Evolutionary conservation across 495 filamentous ascomycete genomes (phyloP).

Genomic region (Talaromyces wortmannii): DNA sequence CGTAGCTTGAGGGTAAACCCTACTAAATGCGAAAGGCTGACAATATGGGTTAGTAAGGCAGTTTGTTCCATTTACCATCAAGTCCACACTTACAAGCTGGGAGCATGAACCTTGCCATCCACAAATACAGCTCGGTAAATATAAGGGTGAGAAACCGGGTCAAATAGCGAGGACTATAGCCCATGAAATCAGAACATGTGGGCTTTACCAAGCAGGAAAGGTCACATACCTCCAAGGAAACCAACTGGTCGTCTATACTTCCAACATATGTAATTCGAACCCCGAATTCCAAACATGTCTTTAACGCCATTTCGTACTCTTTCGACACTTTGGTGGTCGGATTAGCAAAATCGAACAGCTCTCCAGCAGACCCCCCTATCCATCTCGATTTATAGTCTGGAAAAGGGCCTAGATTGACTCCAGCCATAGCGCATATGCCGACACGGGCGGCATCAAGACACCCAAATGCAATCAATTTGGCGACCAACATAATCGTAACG

Average conservation of each 20-base stretch:
- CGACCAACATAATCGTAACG: slow-evolving; percentile 87
- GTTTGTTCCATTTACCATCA: not conserved
- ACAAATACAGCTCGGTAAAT: slow-evolving; percentile 93
- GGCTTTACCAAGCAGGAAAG: not conserved
- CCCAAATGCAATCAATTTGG: slow-evolving; percentile 76
- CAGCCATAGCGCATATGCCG: slow-evolving; percentile 88
- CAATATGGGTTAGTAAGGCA: slow-evolving; percentile 1
- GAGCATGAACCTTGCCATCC: slow-evolving; percentile 85
- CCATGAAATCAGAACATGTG: slow-evolving; percentile 9
- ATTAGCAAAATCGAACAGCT: slow-evolving; percentile 87
- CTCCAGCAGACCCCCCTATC: slow-evolving; percentile 79
- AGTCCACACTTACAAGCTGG: slow-evolving; percentile 62
- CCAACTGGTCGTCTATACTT: slow-evolving; percentile 94
- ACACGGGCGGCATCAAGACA: slow-evolving; percentile 65
- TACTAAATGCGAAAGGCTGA: slow-evolving; percentile 75
- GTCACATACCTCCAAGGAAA: slow-evolving; percentile 69
- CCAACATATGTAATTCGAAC: slow-evolving; percentile 80
- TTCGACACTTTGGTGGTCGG: slow-evolving; percentile 74
- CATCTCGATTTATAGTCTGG: slow-evolving; percentile 75
- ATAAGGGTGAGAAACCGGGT: slow-evolving; percentile 78
- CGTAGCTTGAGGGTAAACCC: slow-evolving; percentile 90
- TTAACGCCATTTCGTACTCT: slow-evolving; percentile 69
- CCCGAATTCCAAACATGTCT: slow-evolving; percentile 65
- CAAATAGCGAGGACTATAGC: slow-evolving; percentile 72
- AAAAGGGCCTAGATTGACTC: slow-evolving; percentile 90